Evolutionary conservation across 805 yeast genomes (phyloP).

Genomic region (Yamadazyma sp.): DNA sequence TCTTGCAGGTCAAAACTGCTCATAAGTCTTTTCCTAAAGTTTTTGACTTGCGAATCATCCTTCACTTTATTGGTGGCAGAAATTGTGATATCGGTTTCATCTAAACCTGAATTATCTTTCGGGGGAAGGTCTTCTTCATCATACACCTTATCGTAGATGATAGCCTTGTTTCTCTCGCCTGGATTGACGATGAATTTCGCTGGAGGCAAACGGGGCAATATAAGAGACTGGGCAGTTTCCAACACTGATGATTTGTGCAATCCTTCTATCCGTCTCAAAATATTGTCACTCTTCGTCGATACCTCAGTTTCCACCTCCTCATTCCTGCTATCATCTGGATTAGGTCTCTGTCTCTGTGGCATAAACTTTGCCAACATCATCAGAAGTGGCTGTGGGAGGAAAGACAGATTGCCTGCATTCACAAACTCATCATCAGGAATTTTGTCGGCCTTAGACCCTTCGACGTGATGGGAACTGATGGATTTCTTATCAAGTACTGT

Average conservation of each 20-base stretch:
- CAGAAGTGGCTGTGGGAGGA: slow-evolving; percentile 29
- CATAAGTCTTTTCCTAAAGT: slow-evolving; percentile 20
- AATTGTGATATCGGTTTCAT: background rate
- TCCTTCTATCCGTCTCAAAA: slow-evolving; percentile 24
- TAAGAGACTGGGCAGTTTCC: slow-evolving; percentile 72
- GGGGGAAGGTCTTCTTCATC: slow-evolving; percentile 19
- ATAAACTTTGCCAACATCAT: slow-evolving; percentile 39
- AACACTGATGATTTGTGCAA: slow-evolving; percentile 72
- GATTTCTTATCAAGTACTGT: slow-evolving; percentile 16
- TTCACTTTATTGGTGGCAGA: background rate
- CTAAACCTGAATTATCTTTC: slow-evolving; percentile 8
- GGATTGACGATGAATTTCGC: slow-evolving; percentile 69
- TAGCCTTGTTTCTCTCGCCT: slow-evolving; percentile 55
- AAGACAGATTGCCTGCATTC: slow-evolving; percentile 10
- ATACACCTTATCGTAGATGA: slow-evolving; percentile 82
- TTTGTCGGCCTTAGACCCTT: slow-evolving; percentile 13
- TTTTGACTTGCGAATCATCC: slow-evolving; percentile 5
- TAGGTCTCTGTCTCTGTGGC: slow-evolving; percentile 38
- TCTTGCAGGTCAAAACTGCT: slow-evolving; percentile 29
- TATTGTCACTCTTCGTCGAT: slow-evolving; percentile 15
- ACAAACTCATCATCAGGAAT: slow-evolving; percentile 16
- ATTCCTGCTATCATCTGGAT: slow-evolving; percentile 3
- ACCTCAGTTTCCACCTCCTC: slow-evolving; percentile 16
- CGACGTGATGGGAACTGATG: slow-evolving; percentile 18
- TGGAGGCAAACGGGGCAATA: slow-evolving; percentile 81